phyloP scores from a whole-genome alignment of 2,329 filamentous ascomycete genomes.

The Ceratocystis colombiana region DNA sequence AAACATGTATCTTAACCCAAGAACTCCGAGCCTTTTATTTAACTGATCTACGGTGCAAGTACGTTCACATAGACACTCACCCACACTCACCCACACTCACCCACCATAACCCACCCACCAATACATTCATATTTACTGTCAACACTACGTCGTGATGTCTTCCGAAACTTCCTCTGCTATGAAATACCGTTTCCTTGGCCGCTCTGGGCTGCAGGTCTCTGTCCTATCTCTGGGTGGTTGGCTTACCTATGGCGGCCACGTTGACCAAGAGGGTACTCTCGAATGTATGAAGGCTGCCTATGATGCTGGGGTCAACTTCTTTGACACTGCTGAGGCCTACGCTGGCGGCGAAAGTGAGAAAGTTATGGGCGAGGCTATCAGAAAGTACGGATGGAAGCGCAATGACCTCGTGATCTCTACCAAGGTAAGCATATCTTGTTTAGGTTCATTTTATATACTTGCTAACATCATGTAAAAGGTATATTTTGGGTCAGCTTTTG shows the following conservation, averaged over 20 bases:
- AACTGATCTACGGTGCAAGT: too few relatives aligned
- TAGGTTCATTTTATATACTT: neutral
- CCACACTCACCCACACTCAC: neutral
- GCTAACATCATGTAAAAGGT: slow-evolving; percentile 30
- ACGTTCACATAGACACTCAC: neutral
- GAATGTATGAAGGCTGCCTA: slow-evolving; percentile 53
- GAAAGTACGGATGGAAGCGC: slow-evolving; percentile 50
- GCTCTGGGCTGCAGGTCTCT: slow-evolving; percentile 63
- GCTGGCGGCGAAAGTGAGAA: slow-evolving; percentile 51
- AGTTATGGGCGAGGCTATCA: slow-evolving; percentile 52
- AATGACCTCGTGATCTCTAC: slow-evolving; percentile 53
- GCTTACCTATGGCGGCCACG: slow-evolving; percentile 66
- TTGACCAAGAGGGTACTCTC: slow-evolving; percentile 44
- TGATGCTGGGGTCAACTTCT: slow-evolving; percentile 52
- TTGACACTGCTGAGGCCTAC: slow-evolving; percentile 52
- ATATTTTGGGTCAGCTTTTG: slow-evolving; percentile 53
- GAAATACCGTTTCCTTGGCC: slow-evolving; percentile 63
- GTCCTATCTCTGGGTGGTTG: slow-evolving; percentile 61
- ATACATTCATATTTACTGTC: too few relatives aligned
- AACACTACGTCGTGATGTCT: slow-evolving; percentile 12
- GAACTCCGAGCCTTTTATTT: too few relatives aligned
- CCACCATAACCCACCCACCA: too few relatives aligned
- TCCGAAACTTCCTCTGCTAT: slow-evolving; percentile 38
- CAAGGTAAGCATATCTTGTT: slow-evolving; percentile 34
- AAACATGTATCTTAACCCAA: neutral